A percentile compares a stretch with the other conserved stretches of the same genome.
phyloP scores from a whole-genome alignment of 2,329 filamentous ascomycete species.

The Knoxdaviesia capensis region DNA sequence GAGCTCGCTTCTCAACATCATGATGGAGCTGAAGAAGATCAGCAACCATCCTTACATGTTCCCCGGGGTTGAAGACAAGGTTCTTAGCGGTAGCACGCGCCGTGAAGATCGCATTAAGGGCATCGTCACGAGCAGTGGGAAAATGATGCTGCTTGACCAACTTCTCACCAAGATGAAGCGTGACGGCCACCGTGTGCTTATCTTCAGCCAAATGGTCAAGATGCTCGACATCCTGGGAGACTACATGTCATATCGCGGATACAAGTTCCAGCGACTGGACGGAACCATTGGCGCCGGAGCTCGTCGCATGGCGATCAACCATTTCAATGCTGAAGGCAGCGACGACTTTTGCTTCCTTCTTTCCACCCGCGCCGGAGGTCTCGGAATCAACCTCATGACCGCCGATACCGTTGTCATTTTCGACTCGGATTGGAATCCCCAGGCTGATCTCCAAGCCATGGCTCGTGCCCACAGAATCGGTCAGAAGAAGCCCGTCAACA shows the following conservation, averaged over 20 bases:
- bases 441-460: constrained; percentile 96
- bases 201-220: constrained; percentile 99
- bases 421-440: constrained; percentile 97
- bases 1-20: constrained; percentile 89
- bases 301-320: constrained; percentile 85
- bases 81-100: constrained; percentile 58
- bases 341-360: constrained; percentile 92
- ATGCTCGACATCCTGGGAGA: constrained; percentile 95
- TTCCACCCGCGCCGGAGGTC: constrained; percentile 83
- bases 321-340: constrained; percentile 94
- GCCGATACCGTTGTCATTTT: constrained; percentile 96
- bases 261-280: constrained; percentile 86
- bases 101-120: constrained; percentile 84
- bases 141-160: constrained; percentile 97
- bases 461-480: constrained; percentile 94
- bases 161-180: constrained; percentile 84
- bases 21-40: constrained; percentile 99
- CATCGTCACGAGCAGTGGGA: constrained; percentile 90
- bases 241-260: constrained; percentile 81
- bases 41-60: constrained; percentile 99
- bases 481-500: constrained; percentile 86
- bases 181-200: constrained; percentile 86
- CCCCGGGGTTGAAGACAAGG: constrained; percentile 75
- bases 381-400: constrained; percentile 99
- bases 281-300: constrained; percentile 82